Evolutionary conservation across 2,329 filamentous ascomycete species (phyloP).

Genomic region (Beauveria australis): DNA sequence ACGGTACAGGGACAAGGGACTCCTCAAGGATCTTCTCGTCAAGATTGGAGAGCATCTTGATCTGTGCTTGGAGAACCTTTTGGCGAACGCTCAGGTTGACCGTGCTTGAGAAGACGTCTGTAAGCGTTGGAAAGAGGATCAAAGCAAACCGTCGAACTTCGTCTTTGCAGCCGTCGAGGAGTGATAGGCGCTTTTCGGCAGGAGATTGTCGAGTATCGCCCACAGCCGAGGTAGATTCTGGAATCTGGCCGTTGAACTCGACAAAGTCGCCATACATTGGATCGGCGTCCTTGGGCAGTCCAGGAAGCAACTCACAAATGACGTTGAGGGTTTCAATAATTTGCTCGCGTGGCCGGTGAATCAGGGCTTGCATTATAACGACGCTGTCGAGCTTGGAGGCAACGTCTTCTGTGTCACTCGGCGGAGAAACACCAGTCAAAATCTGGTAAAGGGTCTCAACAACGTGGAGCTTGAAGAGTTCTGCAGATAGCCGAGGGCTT

Average conservation of each 20-base stretch:
- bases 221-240: conserved; percentile 15
- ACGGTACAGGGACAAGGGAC: conserved; percentile 78
- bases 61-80: conserved; percentile 88
- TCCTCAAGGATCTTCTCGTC: conserved; percentile 78
- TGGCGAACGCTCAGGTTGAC: conserved; percentile 92
- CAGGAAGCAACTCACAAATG: conserved; percentile 86
- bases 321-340: conserved; percentile 96
- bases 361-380: conserved; percentile 96
- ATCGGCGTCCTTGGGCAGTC: conserved; percentile 50
- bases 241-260: conserved; percentile 25
- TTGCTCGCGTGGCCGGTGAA: conserved; percentile 90
- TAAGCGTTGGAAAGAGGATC: conserved; percentile 88
- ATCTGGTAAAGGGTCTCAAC: conserved; percentile 98
- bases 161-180: conserved; percentile 73
- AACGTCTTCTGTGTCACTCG: conserved; percentile 66
- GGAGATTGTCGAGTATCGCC: conserved; percentile 33
- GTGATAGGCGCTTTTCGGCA: conserved; percentile 73
- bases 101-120: conserved; percentile 94
- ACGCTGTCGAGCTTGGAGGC: conserved; percentile 89
- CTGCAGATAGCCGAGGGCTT: conserved; percentile 77
- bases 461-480: conserved; percentile 91
- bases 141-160: conserved; percentile 88
- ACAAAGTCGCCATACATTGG: conserved; percentile 35
- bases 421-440: conserved; percentile 88
- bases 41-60: conserved; percentile 97